Evolutionary conservation across 73 alveolate genomes (phyloP).

Genomic region (Tetrahymena thermophila): DNA sequence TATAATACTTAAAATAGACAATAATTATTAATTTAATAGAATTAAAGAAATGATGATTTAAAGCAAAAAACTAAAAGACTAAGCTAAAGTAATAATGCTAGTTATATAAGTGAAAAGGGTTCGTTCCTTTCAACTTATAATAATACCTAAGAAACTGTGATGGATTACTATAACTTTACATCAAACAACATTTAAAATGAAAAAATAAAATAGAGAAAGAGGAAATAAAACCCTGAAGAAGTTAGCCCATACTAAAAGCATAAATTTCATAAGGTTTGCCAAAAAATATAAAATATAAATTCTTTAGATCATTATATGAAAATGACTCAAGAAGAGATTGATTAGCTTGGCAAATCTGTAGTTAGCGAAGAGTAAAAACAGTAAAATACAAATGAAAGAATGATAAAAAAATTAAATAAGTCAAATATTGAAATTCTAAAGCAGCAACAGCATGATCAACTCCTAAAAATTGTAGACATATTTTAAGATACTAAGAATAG

Average conservation of each 20-base stretch:
- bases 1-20: neutral
- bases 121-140: neutral
- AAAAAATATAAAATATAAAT: neutral
- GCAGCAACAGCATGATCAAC: neutral
- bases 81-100: neutral
- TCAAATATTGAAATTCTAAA: neutral
- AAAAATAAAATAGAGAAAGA: neutral
- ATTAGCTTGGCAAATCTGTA: neutral
- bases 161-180: neutral
- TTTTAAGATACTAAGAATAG: neutral
- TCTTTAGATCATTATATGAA: neutral
- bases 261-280: neutral
- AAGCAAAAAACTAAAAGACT: neutral
- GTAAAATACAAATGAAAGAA: neutral
- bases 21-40: neutral
- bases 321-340: neutral
- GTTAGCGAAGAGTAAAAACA: neutral
- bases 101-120: neutral
- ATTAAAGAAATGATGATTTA: neutral
- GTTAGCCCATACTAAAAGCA: neutral
- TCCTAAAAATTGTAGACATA: neutral
- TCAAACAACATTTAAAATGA: neutral
- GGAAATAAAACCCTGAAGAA: neutral
- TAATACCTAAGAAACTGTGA: neutral
- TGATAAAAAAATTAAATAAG: neutral